A percentile compares a stretch with the other conserved stretches of the same genome.
Evolutionary conservation across 495 filamentous ascomycete species (phyloP).

Genomic region (Amphirosellinia nigrospora): DNA sequence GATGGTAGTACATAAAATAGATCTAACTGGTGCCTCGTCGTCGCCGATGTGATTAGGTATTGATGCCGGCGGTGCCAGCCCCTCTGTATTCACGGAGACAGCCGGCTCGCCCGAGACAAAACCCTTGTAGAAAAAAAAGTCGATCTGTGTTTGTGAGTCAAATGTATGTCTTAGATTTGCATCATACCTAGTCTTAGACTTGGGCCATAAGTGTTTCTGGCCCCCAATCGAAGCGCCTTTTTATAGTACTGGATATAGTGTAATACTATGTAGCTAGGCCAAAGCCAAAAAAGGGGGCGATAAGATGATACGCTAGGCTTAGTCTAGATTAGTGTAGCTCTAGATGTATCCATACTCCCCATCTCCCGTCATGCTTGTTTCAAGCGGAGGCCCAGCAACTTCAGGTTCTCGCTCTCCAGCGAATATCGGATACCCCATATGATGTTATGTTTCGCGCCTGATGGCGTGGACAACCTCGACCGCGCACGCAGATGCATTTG

Average conservation of each 20-base stretch:
- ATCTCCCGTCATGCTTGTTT: too few relatives aligned
- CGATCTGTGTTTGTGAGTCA: background rate
- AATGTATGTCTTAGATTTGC: constrained; percentile 7
- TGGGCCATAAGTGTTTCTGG: background rate
- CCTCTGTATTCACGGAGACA: background rate
- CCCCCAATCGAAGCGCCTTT: background rate
- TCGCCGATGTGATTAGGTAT: background rate
- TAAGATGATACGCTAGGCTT: background rate
- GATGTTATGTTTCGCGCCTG: background rate
- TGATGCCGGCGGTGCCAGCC: background rate
- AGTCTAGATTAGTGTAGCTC: background rate
- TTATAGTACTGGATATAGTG: background rate
- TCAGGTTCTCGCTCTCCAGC: background rate
- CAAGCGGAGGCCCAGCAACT: background rate
- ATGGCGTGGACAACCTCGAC: constrained; percentile 8
- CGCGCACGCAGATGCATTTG: background rate
- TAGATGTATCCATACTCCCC: background rate
- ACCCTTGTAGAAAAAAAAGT: background rate
- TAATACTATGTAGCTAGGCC: background rate
- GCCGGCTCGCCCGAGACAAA: background rate
- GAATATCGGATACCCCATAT: background rate
- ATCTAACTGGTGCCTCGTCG: background rate
- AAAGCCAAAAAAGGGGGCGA: background rate
- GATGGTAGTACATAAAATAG: too few relatives aligned
- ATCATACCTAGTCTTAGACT: background rate